phyloP scores from a whole-genome alignment of 2,329 filamentous ascomycete genomes.

The Furcasterigmium sp. region DNA sequence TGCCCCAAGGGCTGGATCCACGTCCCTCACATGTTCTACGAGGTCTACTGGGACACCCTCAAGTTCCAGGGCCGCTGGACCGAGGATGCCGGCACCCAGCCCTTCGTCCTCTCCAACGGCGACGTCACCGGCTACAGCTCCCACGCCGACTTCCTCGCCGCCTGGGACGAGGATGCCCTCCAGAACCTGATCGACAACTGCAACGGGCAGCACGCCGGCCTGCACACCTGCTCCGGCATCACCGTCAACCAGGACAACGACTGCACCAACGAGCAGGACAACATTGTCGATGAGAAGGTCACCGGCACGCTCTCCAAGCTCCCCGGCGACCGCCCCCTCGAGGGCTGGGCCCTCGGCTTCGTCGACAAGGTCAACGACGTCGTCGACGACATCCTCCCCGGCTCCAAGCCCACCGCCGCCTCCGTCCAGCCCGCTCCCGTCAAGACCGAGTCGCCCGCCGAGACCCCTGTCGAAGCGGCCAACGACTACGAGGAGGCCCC shows the following conservation, averaged over 20 bases:
- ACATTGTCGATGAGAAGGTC: conserved; percentile 38
- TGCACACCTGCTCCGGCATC: conserved; percentile 58
- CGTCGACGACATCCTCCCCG: conserved; percentile 1
- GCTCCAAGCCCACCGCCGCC: conserved; percentile 5
- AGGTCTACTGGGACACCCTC: conserved; percentile 57
- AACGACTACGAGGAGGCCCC: not conserved
- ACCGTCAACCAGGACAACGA: conserved; percentile 36
- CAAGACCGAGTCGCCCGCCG: not conserved
- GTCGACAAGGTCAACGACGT: not conserved
- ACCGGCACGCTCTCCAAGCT: conserved; percentile 39
- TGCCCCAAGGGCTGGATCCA: conserved; percentile 51
- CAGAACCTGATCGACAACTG: conserved; percentile 65
- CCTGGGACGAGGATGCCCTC: conserved; percentile 62
- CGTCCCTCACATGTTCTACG: conserved; percentile 52
- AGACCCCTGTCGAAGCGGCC: not conserved
- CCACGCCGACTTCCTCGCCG: conserved; percentile 70
- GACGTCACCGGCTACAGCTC: conserved; percentile 65
- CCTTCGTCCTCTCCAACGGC: conserved; percentile 65
- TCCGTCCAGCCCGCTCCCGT: conserved; percentile 2
- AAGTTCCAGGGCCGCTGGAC: conserved; percentile 47
- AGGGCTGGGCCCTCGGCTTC: conserved; percentile 37
- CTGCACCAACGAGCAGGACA: conserved; percentile 41
- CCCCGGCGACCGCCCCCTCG: conserved; percentile 51
- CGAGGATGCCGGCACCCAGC: conserved; percentile 48
- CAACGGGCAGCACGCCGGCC: conserved; percentile 51